Evolutionary conservation across 192 early-diverging fungal genomes (phyloP).

Genomic region (Podila clonocystis): DNA sequence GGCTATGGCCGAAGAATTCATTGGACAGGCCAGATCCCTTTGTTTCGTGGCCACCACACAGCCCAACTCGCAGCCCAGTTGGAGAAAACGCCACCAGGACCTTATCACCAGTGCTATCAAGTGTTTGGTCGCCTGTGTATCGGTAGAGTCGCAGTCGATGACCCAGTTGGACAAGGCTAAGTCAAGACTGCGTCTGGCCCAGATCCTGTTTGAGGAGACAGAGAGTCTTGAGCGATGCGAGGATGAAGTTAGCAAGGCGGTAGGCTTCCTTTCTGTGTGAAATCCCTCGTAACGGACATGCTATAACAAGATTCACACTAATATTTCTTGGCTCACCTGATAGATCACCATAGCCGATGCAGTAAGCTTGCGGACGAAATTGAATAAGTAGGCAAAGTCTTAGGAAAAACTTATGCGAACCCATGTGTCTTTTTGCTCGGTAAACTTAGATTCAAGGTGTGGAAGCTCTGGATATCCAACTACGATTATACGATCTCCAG

Average conservation of each 20-base stretch:
- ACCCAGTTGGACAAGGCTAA: slow-evolving; percentile 46
- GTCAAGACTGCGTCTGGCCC: slow-evolving; percentile 45
- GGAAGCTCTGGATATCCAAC: slow-evolving; percentile 24
- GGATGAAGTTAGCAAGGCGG: slow-evolving; percentile 41
- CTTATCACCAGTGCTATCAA: slow-evolving; percentile 48
- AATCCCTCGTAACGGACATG: too few species aligned
- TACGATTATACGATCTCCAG: slow-evolving; percentile 38
- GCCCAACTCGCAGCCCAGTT: slow-evolving; percentile 31
- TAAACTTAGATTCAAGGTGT: slow-evolving; percentile 32
- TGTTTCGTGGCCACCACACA: slow-evolving; percentile 42
- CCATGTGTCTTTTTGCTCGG: not conserved
- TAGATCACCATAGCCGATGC: not conserved
- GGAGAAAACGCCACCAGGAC: slow-evolving; percentile 35
- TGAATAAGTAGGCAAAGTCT: too few species aligned
- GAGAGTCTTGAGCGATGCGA: slow-evolving; percentile 43
- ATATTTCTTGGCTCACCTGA: too few species aligned
- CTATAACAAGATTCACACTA: too few species aligned
- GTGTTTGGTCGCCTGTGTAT: slow-evolving; percentile 40
- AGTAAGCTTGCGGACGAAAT: not conserved
- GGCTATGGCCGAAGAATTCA: slow-evolving; percentile 37
- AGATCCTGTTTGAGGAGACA: slow-evolving; percentile 54
- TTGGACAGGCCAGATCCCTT: slow-evolving; percentile 32
- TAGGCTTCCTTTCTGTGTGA: not conserved
- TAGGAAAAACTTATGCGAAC: not conserved
- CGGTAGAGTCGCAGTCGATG: slow-evolving; percentile 31